Conservation (phyloP, 148 eudicot genomes). For the Rhododendron molle region DNA sequence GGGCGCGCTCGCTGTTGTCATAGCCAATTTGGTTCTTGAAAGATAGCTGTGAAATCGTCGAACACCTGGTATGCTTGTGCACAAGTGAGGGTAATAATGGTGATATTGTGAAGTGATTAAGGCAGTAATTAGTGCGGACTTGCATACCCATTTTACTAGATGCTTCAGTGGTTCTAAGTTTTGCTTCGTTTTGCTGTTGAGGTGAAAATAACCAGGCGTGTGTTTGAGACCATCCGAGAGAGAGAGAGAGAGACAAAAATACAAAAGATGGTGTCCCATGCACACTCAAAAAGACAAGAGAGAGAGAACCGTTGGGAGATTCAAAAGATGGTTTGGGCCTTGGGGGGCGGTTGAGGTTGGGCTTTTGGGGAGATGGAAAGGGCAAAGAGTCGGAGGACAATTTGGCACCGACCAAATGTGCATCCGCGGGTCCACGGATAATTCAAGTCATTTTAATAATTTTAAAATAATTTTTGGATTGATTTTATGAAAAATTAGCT, state of each 20-base stretch:
- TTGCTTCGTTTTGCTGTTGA: background rate
- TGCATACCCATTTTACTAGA: background rate
- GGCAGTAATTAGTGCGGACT: background rate
- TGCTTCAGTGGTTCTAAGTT: background rate
- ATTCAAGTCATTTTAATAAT: too few species aligned
- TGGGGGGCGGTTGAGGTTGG: background rate
- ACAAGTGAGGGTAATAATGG: background rate
- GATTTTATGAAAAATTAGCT: too few species aligned
- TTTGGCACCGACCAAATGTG: background rate
- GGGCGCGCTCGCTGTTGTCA: background rate
- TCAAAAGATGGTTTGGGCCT: too few species aligned
- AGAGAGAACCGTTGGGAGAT: background rate
- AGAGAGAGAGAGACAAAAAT: background rate
- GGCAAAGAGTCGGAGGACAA: background rate
- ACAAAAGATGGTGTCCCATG: background rate
- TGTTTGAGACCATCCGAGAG: background rate
- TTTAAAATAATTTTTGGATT: too few species aligned
- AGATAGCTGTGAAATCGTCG: slow-evolving; percentile 3
- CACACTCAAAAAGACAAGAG: background rate
- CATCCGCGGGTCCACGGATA: too few species aligned
- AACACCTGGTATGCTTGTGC: background rate
- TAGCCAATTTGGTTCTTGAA: background rate
- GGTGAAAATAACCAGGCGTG: background rate
- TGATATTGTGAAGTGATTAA: background rate
- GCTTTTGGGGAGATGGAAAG: background rate